Evolutionary conservation across 257 asterid genomes (phyloP).

Genomic region (Petunia secreta): DNA sequence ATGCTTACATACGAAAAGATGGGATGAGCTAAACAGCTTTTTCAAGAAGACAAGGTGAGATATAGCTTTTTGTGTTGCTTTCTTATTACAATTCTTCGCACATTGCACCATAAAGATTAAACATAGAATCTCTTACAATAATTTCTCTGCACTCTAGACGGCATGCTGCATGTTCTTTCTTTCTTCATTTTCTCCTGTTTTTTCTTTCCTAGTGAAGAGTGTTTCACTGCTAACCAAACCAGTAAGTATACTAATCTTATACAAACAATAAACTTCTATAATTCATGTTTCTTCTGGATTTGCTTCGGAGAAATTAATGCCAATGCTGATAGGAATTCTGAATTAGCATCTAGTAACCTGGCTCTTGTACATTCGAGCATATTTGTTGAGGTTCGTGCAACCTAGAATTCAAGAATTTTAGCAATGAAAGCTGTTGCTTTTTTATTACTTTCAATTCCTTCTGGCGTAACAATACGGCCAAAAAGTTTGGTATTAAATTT

Average conservation of each 20-base stretch:
- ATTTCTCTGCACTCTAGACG: not conserved
- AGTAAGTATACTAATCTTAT: not conserved
- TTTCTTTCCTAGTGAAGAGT: not conserved
- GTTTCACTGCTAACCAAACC: not conserved
- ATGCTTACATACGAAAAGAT: slow-evolving; percentile 80
- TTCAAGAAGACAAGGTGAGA: slow-evolving; percentile 82
- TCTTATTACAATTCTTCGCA: not conserved
- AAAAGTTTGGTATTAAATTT: not conserved
- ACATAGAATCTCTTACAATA: not conserved
- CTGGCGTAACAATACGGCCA: not conserved
- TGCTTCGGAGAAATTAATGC: not conserved
- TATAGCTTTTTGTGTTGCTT: slow-evolving; percentile 11
- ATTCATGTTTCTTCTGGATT: not conserved
- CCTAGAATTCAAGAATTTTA: not conserved
- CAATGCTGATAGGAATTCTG: not conserved
- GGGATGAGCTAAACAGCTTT: slow-evolving; percentile 88
- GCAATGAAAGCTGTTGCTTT: not conserved
- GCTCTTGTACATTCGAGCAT: not conserved
- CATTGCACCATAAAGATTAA: not conserved
- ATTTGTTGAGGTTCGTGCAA: not conserved
- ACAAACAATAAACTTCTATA: not conserved
- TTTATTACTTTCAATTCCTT: not conserved
- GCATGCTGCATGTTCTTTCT: not conserved
- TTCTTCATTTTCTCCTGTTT: not conserved
- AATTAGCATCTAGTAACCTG: not conserved